A percentile compares a stretch with the other conserved stretches of the same genome.
phyloP scores from a whole-genome alignment of 2,329 filamentous ascomycete genomes.

The Daldinia eschscholtzii region DNA sequence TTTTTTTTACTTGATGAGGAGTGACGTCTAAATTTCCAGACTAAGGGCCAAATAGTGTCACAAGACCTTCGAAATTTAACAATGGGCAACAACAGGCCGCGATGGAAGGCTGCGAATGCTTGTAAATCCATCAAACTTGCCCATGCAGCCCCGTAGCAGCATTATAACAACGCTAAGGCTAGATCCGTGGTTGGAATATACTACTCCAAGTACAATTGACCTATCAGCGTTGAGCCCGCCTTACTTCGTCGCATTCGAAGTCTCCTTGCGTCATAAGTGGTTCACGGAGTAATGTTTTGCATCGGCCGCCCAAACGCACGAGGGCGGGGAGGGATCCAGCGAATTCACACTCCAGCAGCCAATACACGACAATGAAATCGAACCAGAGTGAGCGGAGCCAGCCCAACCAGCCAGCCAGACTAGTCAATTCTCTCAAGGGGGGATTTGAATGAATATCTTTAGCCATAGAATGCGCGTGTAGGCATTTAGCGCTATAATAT shows the following conservation, averaged over 20 bases:
- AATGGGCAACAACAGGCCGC: neutral
- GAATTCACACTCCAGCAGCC: constrained; percentile 22
- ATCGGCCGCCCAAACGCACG: constrained; percentile 26
- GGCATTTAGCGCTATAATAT: constrained; percentile 23
- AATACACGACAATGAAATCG: constrained; percentile 30
- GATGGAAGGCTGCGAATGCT: constrained; percentile 15
- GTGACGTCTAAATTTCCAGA: constrained; percentile 29
- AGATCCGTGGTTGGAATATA: constrained; percentile 24
- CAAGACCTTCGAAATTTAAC: constrained; percentile 22
- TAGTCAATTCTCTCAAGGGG: constrained; percentile 1
- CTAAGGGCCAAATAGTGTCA: constrained; percentile 18
- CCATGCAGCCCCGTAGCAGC: neutral
- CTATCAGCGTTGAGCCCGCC: constrained; percentile 44
- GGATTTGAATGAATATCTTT: constrained; percentile 23
- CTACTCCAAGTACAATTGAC: constrained; percentile 43
- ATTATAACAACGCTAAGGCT: neutral
- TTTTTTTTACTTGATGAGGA: neutral
- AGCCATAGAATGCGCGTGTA: constrained; percentile 2
- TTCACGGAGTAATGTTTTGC: constrained; percentile 41
- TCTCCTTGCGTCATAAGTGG: constrained; percentile 41
- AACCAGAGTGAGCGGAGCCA: constrained; percentile 17
- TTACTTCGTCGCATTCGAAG: constrained; percentile 32
- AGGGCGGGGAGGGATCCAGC: constrained; percentile 26
- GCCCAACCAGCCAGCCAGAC: neutral
- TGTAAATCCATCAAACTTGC: constrained; percentile 27